These are phyloP conservation scores for Candida quercuum DNA, from an alignment of 805 yeast species.

Conservation along the genomic window DNA sequence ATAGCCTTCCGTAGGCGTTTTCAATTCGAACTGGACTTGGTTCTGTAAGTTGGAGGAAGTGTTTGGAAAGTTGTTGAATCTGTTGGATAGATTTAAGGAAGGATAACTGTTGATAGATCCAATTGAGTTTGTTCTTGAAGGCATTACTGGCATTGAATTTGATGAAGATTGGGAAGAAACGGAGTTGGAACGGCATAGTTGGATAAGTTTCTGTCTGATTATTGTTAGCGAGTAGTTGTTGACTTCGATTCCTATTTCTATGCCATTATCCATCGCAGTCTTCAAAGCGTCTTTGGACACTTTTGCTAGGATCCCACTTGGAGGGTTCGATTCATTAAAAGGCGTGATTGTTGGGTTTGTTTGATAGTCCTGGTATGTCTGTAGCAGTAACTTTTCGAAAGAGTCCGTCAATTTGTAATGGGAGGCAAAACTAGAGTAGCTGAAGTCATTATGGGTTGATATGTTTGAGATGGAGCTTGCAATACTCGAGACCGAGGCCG, in stretches of 20 bases:
- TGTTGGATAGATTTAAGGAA: slow-evolving; percentile 15
- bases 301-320: slow-evolving; percentile 57
- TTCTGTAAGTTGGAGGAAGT: slow-evolving; percentile 1
- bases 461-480: neutral
- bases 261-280: slow-evolving; percentile 25
- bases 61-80: slow-evolving; percentile 9
- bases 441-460: slow-evolving; percentile 18
- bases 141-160: slow-evolving; percentile 1
- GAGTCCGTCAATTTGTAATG: slow-evolving; percentile 25
- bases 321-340: slow-evolving; percentile 59
- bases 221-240: slow-evolving; percentile 31
- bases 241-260: slow-evolving; percentile 34
- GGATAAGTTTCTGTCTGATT: slow-evolving; percentile 33
- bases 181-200: slow-evolving; percentile 15
- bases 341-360: slow-evolving; percentile 63
- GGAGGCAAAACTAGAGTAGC: slow-evolving; percentile 21
- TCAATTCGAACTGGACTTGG: slow-evolving; percentile 12
- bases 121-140: slow-evolving; percentile 15
- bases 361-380: slow-evolving; percentile 42
- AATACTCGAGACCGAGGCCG: slow-evolving; percentile 1
- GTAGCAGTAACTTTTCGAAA: slow-evolving; percentile 42
- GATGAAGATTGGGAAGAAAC: slow-evolving; percentile 8
- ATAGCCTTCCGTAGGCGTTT: slow-evolving; percentile 20
- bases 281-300: slow-evolving; percentile 53
- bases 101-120: slow-evolving; percentile 17